A percentile compares a stretch with the other conserved stretches of the same genome.
phyloP scores from a whole-genome alignment of 495 filamentous ascomycete genomes.

The Hypoxylon lienhwacheense region DNA sequence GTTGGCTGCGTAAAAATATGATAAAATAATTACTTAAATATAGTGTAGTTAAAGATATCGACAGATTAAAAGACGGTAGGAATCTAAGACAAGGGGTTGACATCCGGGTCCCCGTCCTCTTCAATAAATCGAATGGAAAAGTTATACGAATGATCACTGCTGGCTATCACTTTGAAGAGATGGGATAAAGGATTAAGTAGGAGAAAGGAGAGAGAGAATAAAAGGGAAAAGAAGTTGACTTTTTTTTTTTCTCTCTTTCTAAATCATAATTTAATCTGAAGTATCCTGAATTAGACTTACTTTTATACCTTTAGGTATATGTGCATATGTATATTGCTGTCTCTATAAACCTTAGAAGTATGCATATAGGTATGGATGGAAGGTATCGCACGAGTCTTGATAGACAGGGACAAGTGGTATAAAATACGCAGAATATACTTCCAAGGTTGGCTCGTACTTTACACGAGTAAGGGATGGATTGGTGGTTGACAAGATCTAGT shows the following conservation, averaged over 20 bases:
- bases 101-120: constrained; percentile 22
- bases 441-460: constrained; percentile 15
- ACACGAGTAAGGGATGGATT: constrained; percentile 26
- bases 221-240: not conserved
- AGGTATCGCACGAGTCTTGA: constrained; percentile 14
- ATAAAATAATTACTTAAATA: constrained; percentile 11
- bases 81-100: constrained; percentile 32
- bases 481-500: constrained; percentile 17
- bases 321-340: no score
- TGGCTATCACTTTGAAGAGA: not conserved
- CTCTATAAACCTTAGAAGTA: no score
- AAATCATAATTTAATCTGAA: no score
- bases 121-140: constrained; percentile 24
- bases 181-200: not conserved
- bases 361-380: constrained; percentile 2
- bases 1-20: constrained; percentile 18
- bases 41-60: constrained; percentile 18
- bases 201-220: not conserved
- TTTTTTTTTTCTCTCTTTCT: no score
- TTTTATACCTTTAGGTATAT: not conserved
- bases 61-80: constrained; percentile 11
- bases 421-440: no score
- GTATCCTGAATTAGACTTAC: no score
- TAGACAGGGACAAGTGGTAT: not conserved
- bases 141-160: no score